These are phyloP conservation scores for Sequoia sempervirens DNA, from an alignment of 75 land plant genomes.

Conservation along the genomic window DNA sequence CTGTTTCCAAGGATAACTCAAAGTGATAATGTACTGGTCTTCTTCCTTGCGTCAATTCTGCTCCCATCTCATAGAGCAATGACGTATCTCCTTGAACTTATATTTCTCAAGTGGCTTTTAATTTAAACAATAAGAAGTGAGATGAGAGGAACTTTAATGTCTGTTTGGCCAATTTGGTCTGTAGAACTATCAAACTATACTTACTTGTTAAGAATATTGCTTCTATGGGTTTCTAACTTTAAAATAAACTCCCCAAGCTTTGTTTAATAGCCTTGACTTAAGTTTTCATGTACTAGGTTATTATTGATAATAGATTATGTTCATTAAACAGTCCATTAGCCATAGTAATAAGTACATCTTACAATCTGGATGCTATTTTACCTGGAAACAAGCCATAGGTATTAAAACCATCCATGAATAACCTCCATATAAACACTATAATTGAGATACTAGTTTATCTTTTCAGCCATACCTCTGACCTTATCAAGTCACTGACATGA, in stretches of 20 bases:
- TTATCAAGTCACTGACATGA: constrained; percentile 60
- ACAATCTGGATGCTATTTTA: background rate
- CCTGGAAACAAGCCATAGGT: background rate
- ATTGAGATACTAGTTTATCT: background rate
- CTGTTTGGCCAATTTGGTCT: background rate
- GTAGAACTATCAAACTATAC: background rate
- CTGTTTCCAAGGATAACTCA: background rate
- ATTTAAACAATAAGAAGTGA: background rate
- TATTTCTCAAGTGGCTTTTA: background rate
- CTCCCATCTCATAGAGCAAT: background rate
- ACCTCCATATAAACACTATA: background rate
- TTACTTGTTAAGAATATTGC: background rate
- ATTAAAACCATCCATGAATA: background rate
- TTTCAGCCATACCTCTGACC: constrained; percentile 61
- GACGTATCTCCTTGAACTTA: background rate
- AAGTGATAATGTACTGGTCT: background rate
- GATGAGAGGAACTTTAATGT: background rate
- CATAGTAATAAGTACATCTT: background rate
- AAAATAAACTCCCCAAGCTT: background rate
- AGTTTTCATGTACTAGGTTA: background rate
- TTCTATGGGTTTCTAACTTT: background rate
- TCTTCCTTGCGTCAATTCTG: background rate
- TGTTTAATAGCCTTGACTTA: background rate
- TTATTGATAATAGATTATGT: background rate
- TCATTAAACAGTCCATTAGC: background rate